A percentile compares a stretch with the other conserved stretches of the same genome.
These are phyloP conservation scores for Aspergillus latus DNA, from an alignment of 2,329 filamentous ascomycete genomes.

Conservation along the genomic window DNA sequence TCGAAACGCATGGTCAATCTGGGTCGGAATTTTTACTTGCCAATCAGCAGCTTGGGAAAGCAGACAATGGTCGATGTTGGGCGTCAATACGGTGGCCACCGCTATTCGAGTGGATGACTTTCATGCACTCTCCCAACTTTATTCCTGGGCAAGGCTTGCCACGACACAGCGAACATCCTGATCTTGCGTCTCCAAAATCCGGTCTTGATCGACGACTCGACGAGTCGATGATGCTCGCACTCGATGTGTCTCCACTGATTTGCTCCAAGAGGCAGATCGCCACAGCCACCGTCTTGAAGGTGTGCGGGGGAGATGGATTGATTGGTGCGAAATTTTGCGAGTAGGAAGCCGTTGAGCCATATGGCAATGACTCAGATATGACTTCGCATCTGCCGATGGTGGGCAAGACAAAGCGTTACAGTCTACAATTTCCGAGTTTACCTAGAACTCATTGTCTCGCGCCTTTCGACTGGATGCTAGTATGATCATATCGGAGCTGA, in stretches of 20 bases:
- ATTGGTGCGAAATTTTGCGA: conserved; percentile 35
- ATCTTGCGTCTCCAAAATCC: neutral
- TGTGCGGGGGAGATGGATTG: conserved; percentile 23
- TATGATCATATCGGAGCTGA: neutral
- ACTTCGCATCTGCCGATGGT: conserved; percentile 12
- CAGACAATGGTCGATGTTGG: conserved; percentile 23
- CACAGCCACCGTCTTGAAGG: conserved; percentile 27
- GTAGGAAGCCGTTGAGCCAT: conserved; percentile 17
- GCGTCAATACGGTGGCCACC: conserved; percentile 22
- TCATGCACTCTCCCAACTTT: conserved; percentile 10
- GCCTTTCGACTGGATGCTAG: neutral
- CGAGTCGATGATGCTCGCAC: conserved; percentile 1
- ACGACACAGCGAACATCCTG: conserved; percentile 11
- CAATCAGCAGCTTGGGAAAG: conserved; percentile 24
- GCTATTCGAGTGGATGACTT: conserved; percentile 11
- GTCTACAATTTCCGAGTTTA: neutral
- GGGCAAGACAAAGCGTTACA: neutral
- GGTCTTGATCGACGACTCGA: neutral
- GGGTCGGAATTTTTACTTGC: conserved; percentile 31
- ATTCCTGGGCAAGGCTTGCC: conserved; percentile 8
- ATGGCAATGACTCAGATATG: conserved; percentile 14
- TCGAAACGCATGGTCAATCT: conserved; percentile 21
- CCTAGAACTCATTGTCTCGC: neutral
- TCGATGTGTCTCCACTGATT: conserved; percentile 7
- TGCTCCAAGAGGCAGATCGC: conserved; percentile 24